phyloP scores from a whole-genome alignment of 2,329 filamentous ascomycete genomes.

The Pseudogymnoascus sp. region DNA sequence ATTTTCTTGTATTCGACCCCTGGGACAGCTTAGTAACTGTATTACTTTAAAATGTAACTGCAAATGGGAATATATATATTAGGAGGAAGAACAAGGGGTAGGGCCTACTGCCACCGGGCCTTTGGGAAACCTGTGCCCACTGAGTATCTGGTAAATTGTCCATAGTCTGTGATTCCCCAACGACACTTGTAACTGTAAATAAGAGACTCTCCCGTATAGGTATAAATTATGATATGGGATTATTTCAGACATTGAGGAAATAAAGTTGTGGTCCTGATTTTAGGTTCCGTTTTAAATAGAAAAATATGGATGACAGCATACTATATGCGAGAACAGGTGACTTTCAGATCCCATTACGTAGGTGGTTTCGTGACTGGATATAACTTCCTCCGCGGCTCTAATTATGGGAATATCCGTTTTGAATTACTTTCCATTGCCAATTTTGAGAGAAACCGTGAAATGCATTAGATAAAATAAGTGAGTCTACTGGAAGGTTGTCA shows the following conservation, averaged over 20 bases:
- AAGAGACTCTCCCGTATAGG: background rate
- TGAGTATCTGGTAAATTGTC: slow-evolving; percentile 2
- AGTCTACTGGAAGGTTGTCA: background rate
- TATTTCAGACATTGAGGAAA: background rate
- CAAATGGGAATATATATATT: too few species aligned
- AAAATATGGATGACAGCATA: background rate
- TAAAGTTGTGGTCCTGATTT: background rate
- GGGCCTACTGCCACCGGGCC: background rate
- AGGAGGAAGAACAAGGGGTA: too few species aligned
- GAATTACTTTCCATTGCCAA: background rate
- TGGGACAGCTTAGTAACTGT: slow-evolving; percentile 22
- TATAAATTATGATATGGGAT: background rate
- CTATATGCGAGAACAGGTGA: background rate
- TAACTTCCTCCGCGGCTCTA: background rate
- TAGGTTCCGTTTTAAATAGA: too few species aligned
- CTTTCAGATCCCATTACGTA: background rate
- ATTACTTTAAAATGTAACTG: too few species aligned
- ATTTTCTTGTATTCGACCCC: slow-evolving; percentile 67
- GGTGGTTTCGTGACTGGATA: background rate
- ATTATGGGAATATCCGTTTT: background rate
- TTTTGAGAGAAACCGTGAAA: background rate
- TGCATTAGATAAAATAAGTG: background rate
- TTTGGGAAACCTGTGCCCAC: background rate
- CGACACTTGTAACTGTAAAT: background rate
- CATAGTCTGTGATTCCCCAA: background rate